phyloP scores from a whole-genome alignment of 2,329 filamentous ascomycete species.

The Neospermospora avenae region DNA sequence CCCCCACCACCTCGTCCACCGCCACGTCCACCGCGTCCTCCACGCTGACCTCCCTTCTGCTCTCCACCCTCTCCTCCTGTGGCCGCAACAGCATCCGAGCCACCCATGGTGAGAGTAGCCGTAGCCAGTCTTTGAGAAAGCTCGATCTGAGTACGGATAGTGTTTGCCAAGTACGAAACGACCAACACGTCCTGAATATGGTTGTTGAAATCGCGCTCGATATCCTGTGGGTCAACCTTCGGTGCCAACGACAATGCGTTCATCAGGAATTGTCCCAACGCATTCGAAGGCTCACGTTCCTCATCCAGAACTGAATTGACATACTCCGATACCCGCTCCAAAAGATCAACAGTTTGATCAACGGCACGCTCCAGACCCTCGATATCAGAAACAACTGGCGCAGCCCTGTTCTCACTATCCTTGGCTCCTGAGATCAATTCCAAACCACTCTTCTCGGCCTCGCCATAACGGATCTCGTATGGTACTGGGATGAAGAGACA shows the following conservation, averaged over 20 bases:
- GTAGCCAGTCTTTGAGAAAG: constrained; percentile 91
- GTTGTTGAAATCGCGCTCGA: constrained; percentile 99
- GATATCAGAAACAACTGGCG: constrained; percentile 78
- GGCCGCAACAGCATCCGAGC: constrained; percentile 40
- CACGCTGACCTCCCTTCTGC: constrained; percentile 34
- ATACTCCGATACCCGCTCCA: constrained; percentile 89
- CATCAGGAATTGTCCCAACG: constrained; percentile 91
- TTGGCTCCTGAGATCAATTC: constrained; percentile 82
- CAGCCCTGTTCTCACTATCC: constrained; percentile 70
- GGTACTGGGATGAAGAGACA: constrained; percentile 97
- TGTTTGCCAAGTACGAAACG: constrained; percentile 97
- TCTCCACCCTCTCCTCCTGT: constrained; percentile 42
- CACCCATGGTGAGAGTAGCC: constrained; percentile 60
- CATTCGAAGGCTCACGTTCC: constrained; percentile 83
- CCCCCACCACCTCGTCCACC: constrained; percentile 49
- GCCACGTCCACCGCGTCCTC: constrained; percentile 44
- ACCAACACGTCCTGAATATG: constrained; percentile 99
- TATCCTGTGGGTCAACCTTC: constrained; percentile 86
- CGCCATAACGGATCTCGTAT: constrained; percentile 87
- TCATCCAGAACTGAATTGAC: constrained; percentile 93
- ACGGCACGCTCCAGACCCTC: constrained; percentile 83
- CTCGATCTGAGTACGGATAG: constrained; percentile 97
- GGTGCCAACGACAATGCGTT: constrained; percentile 89
- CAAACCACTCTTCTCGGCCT: constrained; percentile 71
- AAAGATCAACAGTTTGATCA: constrained; percentile 82